phyloP scores from a whole-genome alignment of 208 protist species.

The Porcisia deanei region DNA sequence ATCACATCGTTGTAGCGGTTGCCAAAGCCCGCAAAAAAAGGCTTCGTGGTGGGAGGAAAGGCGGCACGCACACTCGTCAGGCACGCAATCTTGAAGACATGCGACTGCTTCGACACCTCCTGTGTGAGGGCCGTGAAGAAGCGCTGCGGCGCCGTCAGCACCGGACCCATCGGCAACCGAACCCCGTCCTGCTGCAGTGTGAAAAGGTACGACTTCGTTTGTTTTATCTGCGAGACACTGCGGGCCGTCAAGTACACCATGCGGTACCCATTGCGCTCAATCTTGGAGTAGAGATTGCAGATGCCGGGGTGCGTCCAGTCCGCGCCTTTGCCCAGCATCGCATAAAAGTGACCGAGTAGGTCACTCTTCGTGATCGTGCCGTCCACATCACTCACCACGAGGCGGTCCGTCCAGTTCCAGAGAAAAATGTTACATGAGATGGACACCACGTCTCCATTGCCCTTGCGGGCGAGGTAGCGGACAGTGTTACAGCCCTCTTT shows the following conservation, averaged over 20 bases:
- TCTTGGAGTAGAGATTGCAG: slow-evolving; percentile 92
- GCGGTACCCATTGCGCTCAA: slow-evolving; percentile 95
- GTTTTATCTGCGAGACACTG: slow-evolving; percentile 85
- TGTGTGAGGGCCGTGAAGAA: slow-evolving; percentile 89
- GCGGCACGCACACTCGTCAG: slow-evolving; percentile 65
- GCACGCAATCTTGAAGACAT: slow-evolving; percentile 93
- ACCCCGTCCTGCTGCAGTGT: slow-evolving; percentile 79
- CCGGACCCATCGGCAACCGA: slow-evolving; percentile 79
- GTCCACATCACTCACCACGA: slow-evolving; percentile 98
- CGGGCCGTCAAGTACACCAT: slow-evolving; percentile 93
- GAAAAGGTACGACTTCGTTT: slow-evolving; percentile 85
- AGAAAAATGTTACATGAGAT: slow-evolving; percentile 93
- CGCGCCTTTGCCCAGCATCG: slow-evolving; percentile 78
- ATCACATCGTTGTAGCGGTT: slow-evolving; percentile 91
- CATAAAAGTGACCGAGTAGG: slow-evolving; percentile 94
- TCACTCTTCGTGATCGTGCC: slow-evolving; percentile 98
- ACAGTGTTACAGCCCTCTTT: slow-evolving; percentile 90
- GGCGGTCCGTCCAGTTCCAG: slow-evolving; percentile 88
- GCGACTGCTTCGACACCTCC: slow-evolving; percentile 88
- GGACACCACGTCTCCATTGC: slow-evolving; percentile 51
- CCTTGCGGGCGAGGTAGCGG: slow-evolving; percentile 88
- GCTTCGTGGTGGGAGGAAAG: slow-evolving; percentile 71
- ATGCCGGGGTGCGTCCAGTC: slow-evolving; percentile 97
- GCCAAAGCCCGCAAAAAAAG: slow-evolving; percentile 93
- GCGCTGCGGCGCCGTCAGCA: slow-evolving; percentile 87